Evolutionary conservation across 2,329 filamentous ascomycete species (phyloP).

Genomic region (Fonsecaea pugnacius): DNA sequence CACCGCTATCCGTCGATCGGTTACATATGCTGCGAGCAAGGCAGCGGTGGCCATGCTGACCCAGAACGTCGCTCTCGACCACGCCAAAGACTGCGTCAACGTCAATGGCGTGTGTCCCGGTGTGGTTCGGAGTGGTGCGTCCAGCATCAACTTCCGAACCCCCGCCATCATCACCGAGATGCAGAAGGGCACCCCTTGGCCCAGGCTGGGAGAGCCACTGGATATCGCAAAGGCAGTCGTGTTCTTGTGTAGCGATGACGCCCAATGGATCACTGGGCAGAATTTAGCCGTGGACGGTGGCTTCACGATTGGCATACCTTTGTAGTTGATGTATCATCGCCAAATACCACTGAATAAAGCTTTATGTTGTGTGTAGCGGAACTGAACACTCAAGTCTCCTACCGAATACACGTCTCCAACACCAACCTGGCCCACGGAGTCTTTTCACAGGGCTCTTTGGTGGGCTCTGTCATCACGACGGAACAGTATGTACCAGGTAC

Average conservation of each 20-base stretch:
- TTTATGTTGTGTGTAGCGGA: not conserved
- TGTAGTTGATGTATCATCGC: constrained; percentile 6
- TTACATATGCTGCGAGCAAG: constrained; percentile 53
- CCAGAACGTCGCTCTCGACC: constrained; percentile 50
- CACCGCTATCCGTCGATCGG: constrained; percentile 13
- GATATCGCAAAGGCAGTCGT: constrained; percentile 48
- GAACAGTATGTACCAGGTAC: not conserved
- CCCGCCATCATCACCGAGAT: constrained; percentile 22
- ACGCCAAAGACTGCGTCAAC: constrained; percentile 48
- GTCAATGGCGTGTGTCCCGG: constrained; percentile 50
- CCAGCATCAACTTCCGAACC: constrained; percentile 18
- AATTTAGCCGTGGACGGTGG: constrained; percentile 53
- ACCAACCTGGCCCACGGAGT: not conserved
- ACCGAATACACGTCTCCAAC: not conserved
- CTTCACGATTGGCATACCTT: constrained; percentile 37
- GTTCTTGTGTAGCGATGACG: constrained; percentile 54
- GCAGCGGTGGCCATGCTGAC: constrained; percentile 53
- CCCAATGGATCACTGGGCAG: constrained; percentile 51
- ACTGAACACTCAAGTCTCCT: not conserved
- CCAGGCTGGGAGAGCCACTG: constrained; percentile 38
- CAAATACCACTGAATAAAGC: not conserved
- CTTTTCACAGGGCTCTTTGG: not conserved
- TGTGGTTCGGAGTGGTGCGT: constrained; percentile 32
- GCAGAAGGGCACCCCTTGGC: constrained; percentile 29
- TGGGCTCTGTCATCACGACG: not conserved